Evolutionary conservation across 2,329 filamentous ascomycete genomes (phyloP), one percentile per base, ranked within the genome.

Genomic region (Nemania sp.): DNA sequence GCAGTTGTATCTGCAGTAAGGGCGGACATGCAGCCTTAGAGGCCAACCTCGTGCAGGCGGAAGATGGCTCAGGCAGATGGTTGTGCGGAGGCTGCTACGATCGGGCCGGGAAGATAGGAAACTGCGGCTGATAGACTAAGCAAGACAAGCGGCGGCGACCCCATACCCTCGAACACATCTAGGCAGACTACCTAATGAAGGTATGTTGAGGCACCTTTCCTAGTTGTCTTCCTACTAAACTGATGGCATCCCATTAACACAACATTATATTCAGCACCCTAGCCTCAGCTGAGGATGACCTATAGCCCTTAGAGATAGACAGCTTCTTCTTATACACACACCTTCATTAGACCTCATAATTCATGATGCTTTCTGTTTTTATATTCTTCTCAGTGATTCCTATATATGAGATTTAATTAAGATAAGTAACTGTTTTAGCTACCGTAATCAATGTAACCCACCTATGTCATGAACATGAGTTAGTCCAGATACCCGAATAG

Each of bases 81-180:
- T n/a, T 73, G 2, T 73, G 71, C 26, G 64, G 57, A 2, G 71
- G 68, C 22, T 73, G 71, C 15, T 29, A 47, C 10, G 66, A 69
- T 29, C 64, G 71, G 5, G 43, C 53, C 11, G 38, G 11, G 38
- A 32, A 43, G 20, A 65, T 68, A 2, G 71, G 71, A 20, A 1
- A 43, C 11, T 73, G 71, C 43, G 15, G 52, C 6, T 73, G 55
- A 56, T 52, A 11, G 24, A 15, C 8, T 15, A 13, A n/a, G n/a
- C n/a, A n/a, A n/a, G 3, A 4, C 20, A 49, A 22, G 38, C 5
- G 11, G 4, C 13, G 20, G 38, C 15, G 11, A 41, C 26, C 26
- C 29, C 68, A 70, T 62, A 64, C n/a, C 69, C 67, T 13, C 61
- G 2, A 18, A 18, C 13, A 41, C 11, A 41, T 5, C 38, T 41